Evolutionary conservation across 176 grass and related monocot species (phyloP), one percentile per base, ranked within the genome.

Genomic region (Eleusine indica): DNA sequence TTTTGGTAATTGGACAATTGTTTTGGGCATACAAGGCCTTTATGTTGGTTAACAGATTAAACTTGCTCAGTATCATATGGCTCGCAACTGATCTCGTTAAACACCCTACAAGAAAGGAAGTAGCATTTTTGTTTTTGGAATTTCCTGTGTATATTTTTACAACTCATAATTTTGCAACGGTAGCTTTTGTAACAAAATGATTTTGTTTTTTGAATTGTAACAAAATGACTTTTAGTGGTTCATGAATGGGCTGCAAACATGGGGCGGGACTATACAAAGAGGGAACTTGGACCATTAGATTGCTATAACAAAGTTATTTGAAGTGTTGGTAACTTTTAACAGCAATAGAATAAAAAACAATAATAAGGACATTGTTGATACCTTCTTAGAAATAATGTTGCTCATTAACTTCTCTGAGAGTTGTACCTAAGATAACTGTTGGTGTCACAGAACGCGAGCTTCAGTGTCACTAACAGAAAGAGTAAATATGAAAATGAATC

Each of bases 381-480:
- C 92, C 96, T 98, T 98, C 86, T 92, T 95, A 81, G 88, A 94
- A 73, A 95, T 79, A 68, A 98, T 86, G 84, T 93, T 98, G 74
- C 96, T 98, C 96, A 98, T 95, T 79, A 98, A 90, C 83, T 87
- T 91, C 89, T 98, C 96, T 4, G 96, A 91, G 86, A 98, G 96
- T 78, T 93, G 96, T 68, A 98, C 96, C 96, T 98, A 89, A 81
- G 77, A 82, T 54, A 25, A 25, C 25, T 25, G 25, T 25, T 25
- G 25, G 25, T 25, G 25, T 25, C 25, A 25, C 25, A 25, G 25
- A 25, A 25, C 25, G 25, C 25, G 25, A 25, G 25, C 25, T 25
- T 25, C 25, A 25, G 25, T 25, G 25, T 25, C 25, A 25, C 25
- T 25, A 25, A 25, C 25, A 25, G 25, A 25, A 25, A 25, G 25